Evolutionary conservation across 495 filamentous ascomycete genomes (phyloP), one percentile per base, ranked within the genome.

Genomic region (Friedmanniomyces endolithicus): DNA sequence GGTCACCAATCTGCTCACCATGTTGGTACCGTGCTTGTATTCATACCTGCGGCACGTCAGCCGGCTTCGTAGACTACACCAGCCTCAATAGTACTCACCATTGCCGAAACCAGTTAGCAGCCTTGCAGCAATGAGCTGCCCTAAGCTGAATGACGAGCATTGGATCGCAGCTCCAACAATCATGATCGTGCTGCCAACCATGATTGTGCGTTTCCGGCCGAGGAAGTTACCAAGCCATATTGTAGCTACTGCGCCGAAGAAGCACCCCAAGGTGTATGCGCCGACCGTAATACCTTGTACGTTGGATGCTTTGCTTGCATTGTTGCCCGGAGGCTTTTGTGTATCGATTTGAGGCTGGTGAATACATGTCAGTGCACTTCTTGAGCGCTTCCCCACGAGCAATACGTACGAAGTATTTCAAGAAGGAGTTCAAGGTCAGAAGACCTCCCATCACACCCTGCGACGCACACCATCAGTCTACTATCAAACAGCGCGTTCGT

Each of bases 221-320:
- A 88, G 79, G 1, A 73, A 70, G 59, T 89, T 81, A 48, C 86
- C 84, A 51, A 88, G 74, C 63, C 80, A 85, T 56, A 89, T 83
- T 6, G 14, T 41, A 3, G 14, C 12, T 19, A 41, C 71, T 6
- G 85, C 79, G 17, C 86, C 84, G 49, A 80, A 62, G 67, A 89
- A 87, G 65, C 84, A 88, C 16, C 86, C 84, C 11, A 88, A 60
- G 55, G 86, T 85, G 70, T 88, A 88, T 7, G 76, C 74, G 23
- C 81, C 79, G 34, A 82, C 75, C 0, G 79, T 72, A 45, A 85
- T 65, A 50, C 66, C 66, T 35, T 69, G 66, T 27, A 69, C 53
- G 43, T 67, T 67, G 20, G 62, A 64, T 6, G 62, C 63, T 56
- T 63, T 60, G 37, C 52, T 55, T 7, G 39, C 23, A 29, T 40